Conservation (phyloP, 805 yeast genomes). For the Yarrowia hollandica region DNA sequence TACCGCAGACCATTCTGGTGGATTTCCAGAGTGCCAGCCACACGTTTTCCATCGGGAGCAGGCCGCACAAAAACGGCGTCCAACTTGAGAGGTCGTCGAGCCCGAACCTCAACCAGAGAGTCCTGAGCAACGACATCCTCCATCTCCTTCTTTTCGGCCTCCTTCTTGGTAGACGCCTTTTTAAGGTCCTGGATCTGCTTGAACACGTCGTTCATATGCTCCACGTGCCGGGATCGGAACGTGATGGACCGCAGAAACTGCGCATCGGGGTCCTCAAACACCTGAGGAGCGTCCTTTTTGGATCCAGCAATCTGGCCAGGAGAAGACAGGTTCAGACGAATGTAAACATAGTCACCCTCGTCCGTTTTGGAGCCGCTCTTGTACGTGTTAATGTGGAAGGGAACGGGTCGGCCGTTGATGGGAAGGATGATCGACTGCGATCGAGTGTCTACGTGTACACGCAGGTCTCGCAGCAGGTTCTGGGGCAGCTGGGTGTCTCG, state of each 20-base stretch:
- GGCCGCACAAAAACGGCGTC: constrained; percentile 92
- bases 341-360: constrained; percentile 90
- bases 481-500: constrained; percentile 88
- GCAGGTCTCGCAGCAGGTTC: constrained; percentile 72
- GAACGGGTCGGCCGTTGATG: constrained; percentile 93
- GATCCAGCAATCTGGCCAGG: constrained; percentile 82
- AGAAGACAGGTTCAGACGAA: constrained; percentile 87
- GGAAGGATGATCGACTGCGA: constrained; percentile 89
- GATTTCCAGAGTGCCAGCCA: constrained; percentile 84
- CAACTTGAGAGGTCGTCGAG: constrained; percentile 80
- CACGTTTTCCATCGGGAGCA: constrained; percentile 94
- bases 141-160: constrained; percentile 83
- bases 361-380: constrained; percentile 94
- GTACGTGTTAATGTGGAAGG: constrained; percentile 92
- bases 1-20: constrained; percentile 96
- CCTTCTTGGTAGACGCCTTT: constrained; percentile 86
- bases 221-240: constrained; percentile 84
- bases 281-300: constrained; percentile 69
- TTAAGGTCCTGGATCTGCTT: constrained; percentile 89
- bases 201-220: constrained; percentile 85
- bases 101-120: constrained; percentile 73
- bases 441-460: constrained; percentile 82
- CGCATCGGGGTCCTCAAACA: constrained; percentile 82
- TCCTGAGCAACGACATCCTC: constrained; percentile 96
- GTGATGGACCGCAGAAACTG: constrained; percentile 86